These are phyloP conservation scores for Aeminium ludgeri DNA, from an alignment of 495 filamentous ascomycete genomes.

Conservation along the genomic window DNA sequence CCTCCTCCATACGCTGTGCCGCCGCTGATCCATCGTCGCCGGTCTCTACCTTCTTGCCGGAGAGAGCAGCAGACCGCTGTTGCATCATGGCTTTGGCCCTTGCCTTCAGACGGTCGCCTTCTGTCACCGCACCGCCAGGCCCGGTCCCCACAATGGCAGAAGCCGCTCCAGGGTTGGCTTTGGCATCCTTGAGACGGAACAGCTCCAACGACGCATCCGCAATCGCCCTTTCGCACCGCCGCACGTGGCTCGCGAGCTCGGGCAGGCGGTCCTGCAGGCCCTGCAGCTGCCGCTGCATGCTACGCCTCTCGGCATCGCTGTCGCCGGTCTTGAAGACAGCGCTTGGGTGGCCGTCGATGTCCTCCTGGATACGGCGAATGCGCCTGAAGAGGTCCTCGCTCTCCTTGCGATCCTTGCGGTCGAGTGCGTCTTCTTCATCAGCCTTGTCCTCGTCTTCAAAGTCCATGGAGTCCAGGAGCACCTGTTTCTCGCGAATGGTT, in stretches of 20 bases:
- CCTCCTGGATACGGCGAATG: conserved; percentile 86
- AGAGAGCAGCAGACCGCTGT: conserved; percentile 80
- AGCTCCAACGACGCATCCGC: conserved; percentile 85
- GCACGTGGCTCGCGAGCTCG: conserved; percentile 77
- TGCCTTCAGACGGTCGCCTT: conserved; percentile 86
- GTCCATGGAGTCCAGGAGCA: conserved; percentile 93
- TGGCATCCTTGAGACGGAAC: conserved; percentile 85
- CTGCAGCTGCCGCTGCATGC: conserved; percentile 76
- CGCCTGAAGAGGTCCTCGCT: conserved; percentile 88
- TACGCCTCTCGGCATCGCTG: conserved; percentile 69
- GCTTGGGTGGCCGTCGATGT: conserved; percentile 85
- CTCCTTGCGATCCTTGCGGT: conserved; percentile 77
- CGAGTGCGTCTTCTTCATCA: conserved; percentile 84
- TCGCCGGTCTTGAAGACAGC: conserved; percentile 55
- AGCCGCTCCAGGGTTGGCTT: conserved; percentile 69
- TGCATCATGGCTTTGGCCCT: conserved; percentile 97
- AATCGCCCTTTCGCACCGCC: conserved; percentile 79
- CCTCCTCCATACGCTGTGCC: conserved; percentile 63
- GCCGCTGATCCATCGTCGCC: conserved; percentile 55
- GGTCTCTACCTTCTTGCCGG: conserved; percentile 56
- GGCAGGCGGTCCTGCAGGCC: conserved; percentile 77
- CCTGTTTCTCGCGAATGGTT: conserved; percentile 85
- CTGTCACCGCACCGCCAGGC: conserved; percentile 78
- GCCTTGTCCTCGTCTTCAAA: conserved; percentile 81
- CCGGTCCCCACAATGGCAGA: conserved; percentile 83